A percentile compares a stretch with the other conserved stretches of the same genome.
phyloP scores from a whole-genome alignment of 192 early-diverging fungal genomes.

The Coemansia sp. region DNA sequence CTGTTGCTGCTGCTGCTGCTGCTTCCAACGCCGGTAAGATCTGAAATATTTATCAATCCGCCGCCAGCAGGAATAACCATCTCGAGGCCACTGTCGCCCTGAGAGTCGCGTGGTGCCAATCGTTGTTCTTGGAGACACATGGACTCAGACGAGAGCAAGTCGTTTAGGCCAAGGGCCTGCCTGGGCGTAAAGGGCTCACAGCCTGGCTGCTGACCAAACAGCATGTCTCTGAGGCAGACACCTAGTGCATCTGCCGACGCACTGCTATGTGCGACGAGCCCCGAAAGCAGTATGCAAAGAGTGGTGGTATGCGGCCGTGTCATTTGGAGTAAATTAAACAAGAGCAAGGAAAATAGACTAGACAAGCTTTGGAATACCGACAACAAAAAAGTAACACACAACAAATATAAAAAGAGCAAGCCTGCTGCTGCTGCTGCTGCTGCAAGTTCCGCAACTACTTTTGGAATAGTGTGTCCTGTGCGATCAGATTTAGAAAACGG shows the following conservation, averaged over 20 bases:
- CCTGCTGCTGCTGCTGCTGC: no score
- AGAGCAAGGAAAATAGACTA: no score
- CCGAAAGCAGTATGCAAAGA: no score
- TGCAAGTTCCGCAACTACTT: no score
- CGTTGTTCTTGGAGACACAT: no score
- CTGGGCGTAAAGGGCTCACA: constrained; percentile 21
- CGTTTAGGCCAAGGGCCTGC: constrained; percentile 1
- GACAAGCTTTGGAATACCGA: no score
- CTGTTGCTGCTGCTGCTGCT: constrained; percentile 1
- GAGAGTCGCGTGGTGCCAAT: constrained; percentile 12
- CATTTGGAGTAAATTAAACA: neutral
- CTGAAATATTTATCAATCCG: constrained; percentile 24
- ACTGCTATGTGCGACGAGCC: neutral
- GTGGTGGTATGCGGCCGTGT: no score
- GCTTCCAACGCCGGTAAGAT: constrained; percentile 11
- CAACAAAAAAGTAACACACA: no score
- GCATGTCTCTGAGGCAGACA: constrained; percentile 23
- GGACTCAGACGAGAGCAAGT: no score
- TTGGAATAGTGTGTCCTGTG: no score
- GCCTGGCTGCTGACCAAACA: constrained; percentile 32
- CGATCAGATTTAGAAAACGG: no score
- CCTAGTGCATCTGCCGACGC: constrained; percentile 8
- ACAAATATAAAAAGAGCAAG: no score
- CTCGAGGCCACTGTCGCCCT: constrained; percentile 14
- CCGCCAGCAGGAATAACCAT: constrained; percentile 25